phyloP scores from a whole-genome alignment of 306 rosid species.

The Purshia tridentata region DNA sequence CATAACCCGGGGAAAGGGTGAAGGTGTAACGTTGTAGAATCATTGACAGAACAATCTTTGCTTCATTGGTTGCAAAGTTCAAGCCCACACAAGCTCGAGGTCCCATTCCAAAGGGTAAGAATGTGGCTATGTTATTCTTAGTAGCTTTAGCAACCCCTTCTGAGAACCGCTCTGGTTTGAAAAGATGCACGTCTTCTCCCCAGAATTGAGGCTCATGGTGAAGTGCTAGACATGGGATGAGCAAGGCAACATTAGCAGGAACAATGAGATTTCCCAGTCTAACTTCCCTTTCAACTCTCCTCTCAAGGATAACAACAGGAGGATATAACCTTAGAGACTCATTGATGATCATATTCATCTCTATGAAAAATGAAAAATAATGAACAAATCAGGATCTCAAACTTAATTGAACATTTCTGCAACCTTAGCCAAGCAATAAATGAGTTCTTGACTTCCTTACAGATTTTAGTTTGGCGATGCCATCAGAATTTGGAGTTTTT shows the following conservation, averaged over 20 bases:
- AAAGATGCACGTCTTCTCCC: conserved; percentile 25
- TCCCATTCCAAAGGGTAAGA: conserved; percentile 27
- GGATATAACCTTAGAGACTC: conserved; percentile 33
- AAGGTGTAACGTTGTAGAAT: conserved; percentile 30
- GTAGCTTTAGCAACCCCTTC: conserved; percentile 28
- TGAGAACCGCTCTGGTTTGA: conserved; percentile 29
- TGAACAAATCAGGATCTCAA: background rate
- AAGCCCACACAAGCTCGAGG: conserved; percentile 24
- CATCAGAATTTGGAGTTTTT: conserved; percentile 13
- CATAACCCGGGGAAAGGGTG: conserved; percentile 29
- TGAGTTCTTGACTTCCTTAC: conserved; percentile 15
- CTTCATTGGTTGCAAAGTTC: conserved; percentile 21
- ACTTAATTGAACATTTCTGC: background rate
- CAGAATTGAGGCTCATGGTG: conserved; percentile 27
- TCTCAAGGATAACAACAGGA: background rate
- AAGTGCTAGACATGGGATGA: conserved; percentile 2
- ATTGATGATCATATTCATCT: conserved; percentile 30
- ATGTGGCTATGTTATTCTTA: conserved; percentile 17
- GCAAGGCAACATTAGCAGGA: conserved; percentile 16
- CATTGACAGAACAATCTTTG: conserved; percentile 27
- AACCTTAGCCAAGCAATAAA: no score
- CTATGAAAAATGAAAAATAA: background rate
- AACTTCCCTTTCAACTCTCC: conserved; percentile 13
- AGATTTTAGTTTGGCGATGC: conserved; percentile 13
- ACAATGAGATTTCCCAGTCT: conserved; percentile 13